Percentiles rank a stretch among this genome's conserved stretches.
phyloP scores from a whole-genome alignment of 495 filamentous ascomycete species.

The Bacidia rubella region DNA sequence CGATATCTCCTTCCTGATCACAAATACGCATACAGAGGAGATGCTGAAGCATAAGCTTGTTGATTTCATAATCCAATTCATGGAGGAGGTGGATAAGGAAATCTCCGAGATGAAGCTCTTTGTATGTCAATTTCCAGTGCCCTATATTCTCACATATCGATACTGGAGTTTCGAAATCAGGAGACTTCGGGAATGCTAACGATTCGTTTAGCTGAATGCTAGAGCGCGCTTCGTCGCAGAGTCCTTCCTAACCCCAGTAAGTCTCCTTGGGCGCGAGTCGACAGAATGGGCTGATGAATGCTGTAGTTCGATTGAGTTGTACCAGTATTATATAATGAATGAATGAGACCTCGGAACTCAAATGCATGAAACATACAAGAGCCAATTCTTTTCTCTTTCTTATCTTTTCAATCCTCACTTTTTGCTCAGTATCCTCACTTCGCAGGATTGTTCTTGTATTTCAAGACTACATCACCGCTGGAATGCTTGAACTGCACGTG shows the following conservation, averaged over 20 bases:
- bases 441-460: too few species aligned
- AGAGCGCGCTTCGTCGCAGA: constrained; percentile 96
- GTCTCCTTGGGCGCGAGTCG: constrained; percentile 22
- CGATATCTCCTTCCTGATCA: constrained; percentile 97
- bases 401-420: too few species aligned
- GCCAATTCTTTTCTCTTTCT: too few species aligned
- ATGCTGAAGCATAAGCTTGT: constrained; percentile 98
- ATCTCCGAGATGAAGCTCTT: constrained; percentile 99
- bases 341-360: too few species aligned
- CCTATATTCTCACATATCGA: not conserved
- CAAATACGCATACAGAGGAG: constrained; percentile 93
- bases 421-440: too few species aligned
- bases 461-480: too few species aligned
- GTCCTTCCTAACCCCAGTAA: constrained; percentile 90
- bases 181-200: constrained; percentile 17
- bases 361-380: too few species aligned
- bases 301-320: constrained; percentile 15
- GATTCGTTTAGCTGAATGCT: constrained; percentile 62
- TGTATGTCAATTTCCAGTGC: constrained; percentile 44
- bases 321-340: too few species aligned
- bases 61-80: constrained; percentile 96
- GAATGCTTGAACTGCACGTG: too few species aligned
- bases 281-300: constrained; percentile 1
- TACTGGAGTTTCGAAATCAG: not conserved
- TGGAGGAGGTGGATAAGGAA: constrained; percentile 99